phyloP scores from a whole-genome alignment of 495 filamentous ascomycete genomes.

The Hypoxylon crocopeplum region DNA sequence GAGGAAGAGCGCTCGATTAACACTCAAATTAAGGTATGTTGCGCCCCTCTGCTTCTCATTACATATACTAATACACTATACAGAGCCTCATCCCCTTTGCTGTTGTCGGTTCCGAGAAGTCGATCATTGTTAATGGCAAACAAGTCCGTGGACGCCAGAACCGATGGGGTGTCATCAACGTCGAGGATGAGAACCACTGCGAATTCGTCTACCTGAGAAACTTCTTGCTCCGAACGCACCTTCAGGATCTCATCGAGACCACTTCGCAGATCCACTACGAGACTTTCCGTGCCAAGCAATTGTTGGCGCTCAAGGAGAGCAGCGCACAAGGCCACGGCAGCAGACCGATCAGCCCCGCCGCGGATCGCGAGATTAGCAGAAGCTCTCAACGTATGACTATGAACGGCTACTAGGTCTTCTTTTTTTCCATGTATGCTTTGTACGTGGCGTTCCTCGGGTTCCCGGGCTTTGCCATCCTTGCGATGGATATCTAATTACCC shows the following conservation, averaged over 20 bases:
- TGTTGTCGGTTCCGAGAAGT: conserved; percentile 97
- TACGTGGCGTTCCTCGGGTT: conserved; percentile 36
- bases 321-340: conserved; percentile 86
- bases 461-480: conserved; percentile 23
- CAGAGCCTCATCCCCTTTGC: conserved; percentile 96
- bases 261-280: conserved; percentile 99
- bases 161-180: conserved; percentile 99
- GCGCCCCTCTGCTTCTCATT: background rate
- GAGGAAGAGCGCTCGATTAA: conserved; percentile 95
- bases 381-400: conserved; percentile 95
- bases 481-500: conserved; percentile 28
- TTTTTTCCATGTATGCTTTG: conserved; percentile 34
- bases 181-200: conserved; percentile 99
- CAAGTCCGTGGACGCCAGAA: conserved; percentile 98
- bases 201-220: conserved; percentile 98
- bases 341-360: conserved; percentile 91
- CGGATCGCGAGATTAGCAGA: conserved; percentile 94
- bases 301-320: conserved; percentile 96
- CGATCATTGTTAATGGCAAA: conserved; percentile 95
- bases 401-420: conserved; percentile 82
- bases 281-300: conserved; percentile 99
- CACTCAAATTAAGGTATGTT: conserved; percentile 87
- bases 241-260: conserved; percentile 97
- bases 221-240: conserved; percentile 95
- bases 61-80: conserved; percentile 36